phyloP scores from a whole-genome alignment of 768 basidiomycete genomes.

The Kwoniella botswanensis region DNA sequence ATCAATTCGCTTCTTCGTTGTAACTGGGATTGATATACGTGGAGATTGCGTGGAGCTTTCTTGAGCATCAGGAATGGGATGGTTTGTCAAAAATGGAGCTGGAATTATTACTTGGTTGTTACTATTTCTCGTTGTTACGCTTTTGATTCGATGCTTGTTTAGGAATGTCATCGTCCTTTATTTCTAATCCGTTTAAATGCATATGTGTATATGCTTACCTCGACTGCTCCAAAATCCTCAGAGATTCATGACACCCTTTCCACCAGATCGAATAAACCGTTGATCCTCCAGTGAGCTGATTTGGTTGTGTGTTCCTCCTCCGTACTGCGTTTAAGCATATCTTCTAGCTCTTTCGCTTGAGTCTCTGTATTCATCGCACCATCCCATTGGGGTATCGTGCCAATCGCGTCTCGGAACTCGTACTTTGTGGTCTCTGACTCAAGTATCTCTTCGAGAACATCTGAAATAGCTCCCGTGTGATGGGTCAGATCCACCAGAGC shows the following conservation, averaged over 20 bases:
- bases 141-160: too few species aligned
- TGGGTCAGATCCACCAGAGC: not conserved
- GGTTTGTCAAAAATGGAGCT: too few species aligned
- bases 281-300: too few species aligned
- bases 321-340: not conserved
- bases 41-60: too few species aligned
- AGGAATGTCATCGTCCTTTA: too few species aligned
- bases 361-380: not conserved
- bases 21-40: too few species aligned
- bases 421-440: not conserved
- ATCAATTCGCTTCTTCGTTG: not conserved
- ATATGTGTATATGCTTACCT: too few species aligned
- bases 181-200: too few species aligned
- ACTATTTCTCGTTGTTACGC: too few species aligned
- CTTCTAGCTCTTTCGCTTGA: too few species aligned
- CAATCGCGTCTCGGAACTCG: slow-evolving; percentile 1
- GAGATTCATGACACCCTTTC: not conserved
- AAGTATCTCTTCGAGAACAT: not conserved
- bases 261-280: not conserved
- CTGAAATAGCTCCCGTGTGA: not conserved
- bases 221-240: not conserved
- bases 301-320: not conserved
- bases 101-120: too few species aligned
- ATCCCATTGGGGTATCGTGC: slow-evolving; percentile 8
- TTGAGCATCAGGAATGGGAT: too few species aligned